Evolutionary conservation across 495 filamentous ascomycete genomes (phyloP), one percentile per base, ranked within the genome.

Genomic region (Aspergillus olivimuriae): DNA sequence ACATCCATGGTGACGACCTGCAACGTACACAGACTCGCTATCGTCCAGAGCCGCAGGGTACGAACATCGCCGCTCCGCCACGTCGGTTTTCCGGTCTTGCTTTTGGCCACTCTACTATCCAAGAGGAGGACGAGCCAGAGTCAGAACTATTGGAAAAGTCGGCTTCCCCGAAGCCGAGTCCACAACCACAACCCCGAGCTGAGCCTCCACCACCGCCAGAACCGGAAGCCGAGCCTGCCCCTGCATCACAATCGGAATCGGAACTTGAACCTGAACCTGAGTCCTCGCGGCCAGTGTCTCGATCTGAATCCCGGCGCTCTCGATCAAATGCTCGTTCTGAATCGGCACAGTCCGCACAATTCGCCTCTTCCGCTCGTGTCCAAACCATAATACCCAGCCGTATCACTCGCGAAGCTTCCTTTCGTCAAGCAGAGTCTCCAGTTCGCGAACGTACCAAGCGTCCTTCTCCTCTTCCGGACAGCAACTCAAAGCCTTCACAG

Each of bases 61-160:
- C 47, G 24, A 68, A 64, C 21, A 69, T 73, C 20, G 64, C 56
- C 3, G 58, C 57, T 12, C 66, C 69, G 1, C 69, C 69, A 46
- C 67, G 67, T 33, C 62, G 69, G 4, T 47, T 64, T 16, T 72
- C 69, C 0, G 67, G 67, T 1, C 48, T 68, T 12, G 54, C 61
- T 14, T 60, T 58, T 28, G 46, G 52, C 32, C 52, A 58, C 11
- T 53, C 59, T 16, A 50, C 55, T 8, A 68, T 65, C 26, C 38
- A 61, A 18, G 63, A 68, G 28, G 65, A 60, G 24, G 57, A 58
- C 1, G 66, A 61, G 34, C 43, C 52, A 10, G 21, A 38, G 4
- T 33, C 23, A 10, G 31, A 28, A 32, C 21, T 33, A 11, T 34
- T 28, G 4, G 17, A 43, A 11, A 34, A 30, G 22, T 30, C 39